Evolutionary conservation across 2,329 filamentous ascomycete genomes (phyloP), one percentile per base, ranked within the genome.

Genomic region (Fusarium sp.): DNA sequence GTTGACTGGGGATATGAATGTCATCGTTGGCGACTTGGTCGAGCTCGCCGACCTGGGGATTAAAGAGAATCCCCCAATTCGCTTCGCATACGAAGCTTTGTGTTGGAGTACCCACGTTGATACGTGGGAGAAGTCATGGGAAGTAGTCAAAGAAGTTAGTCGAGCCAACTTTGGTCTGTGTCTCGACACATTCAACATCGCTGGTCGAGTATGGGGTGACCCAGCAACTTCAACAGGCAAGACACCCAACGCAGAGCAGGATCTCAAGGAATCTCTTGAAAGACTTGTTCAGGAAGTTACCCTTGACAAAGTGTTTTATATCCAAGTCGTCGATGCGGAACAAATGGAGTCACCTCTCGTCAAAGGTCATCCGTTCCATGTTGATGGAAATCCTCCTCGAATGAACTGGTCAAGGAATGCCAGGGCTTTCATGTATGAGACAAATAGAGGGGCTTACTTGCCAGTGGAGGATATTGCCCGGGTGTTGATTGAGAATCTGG

Each of bases 331-430:
- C 0, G 59, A 63, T 28, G 59, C 59, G 2, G 59, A 63, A 1
- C 54, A 11, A 3, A 63, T 63, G 59, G 58, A 56, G 3, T 26
- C 48, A 2, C 59, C 59, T 0, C 2, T 63, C 0, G 22, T 63
- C 5, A 61, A 63, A 15, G 59, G 59, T 0, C 59, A 63, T 6
- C 58, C 48, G 0, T 63, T 63, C 17, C 59, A 63, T 22, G 28
- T 48, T 1, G 58, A 63, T 14, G 59, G 58, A 20, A 63, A 56
- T 3, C 58, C 59, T 0, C 20, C 59, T 3, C 42, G 59, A 2
- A 63, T 63, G 59, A 63, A 63, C 14, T 63, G 59, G 59, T 63
- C 59, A 2, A 34, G 59, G 3, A 63, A 63, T 43, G 59, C 59
- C 0, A 38, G 59, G 11, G 42, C 58, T 3, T 63, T 55, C 3